phyloP scores from a whole-genome alignment of 2,329 filamentous ascomycete species.

The Verticillium isaacii region DNA sequence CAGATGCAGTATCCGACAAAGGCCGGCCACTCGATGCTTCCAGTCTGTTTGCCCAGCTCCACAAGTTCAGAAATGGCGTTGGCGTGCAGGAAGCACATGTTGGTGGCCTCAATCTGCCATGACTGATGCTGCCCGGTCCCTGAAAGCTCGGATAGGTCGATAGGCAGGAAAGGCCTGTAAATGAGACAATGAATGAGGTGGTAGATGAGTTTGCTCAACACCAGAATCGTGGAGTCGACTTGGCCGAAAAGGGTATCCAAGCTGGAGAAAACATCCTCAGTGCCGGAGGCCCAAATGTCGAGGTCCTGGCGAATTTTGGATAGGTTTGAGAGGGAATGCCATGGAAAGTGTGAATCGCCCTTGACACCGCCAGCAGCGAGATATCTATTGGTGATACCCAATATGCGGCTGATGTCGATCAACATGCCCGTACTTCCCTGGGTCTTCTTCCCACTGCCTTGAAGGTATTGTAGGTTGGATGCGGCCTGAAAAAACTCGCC shows the following conservation, averaged over 20 bases:
- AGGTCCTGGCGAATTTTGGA: conserved; percentile 83
- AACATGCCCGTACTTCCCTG: conserved; percentile 77
- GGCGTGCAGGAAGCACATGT: conserved; percentile 79
- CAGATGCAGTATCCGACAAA: conserved; percentile 85
- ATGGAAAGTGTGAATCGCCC: conserved; percentile 85
- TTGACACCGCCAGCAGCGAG: conserved; percentile 81
- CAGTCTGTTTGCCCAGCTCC: conserved; percentile 69
- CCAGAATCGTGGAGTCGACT: conserved; percentile 69
- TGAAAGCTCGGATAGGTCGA: conserved; percentile 75
- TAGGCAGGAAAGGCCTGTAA: conserved; percentile 80
- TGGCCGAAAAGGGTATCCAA: conserved; percentile 73
- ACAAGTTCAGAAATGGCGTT: conserved; percentile 83
- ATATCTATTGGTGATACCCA: conserved; percentile 80
- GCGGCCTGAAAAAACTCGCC: conserved; percentile 78
- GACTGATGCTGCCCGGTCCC: conserved; percentile 81
- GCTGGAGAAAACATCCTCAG: conserved; percentile 72
- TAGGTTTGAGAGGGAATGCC: conserved; percentile 80
- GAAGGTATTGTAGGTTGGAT: conserved; percentile 70
- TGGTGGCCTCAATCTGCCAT: conserved; percentile 89
- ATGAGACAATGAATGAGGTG: conserved; percentile 83
- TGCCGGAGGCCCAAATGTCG: conserved; percentile 79
- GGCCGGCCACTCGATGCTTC: conserved; percentile 76
- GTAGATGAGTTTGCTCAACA: conserved; percentile 82
- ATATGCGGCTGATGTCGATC: conserved; percentile 77
- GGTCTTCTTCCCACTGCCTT: conserved; percentile 62